phyloP scores from a whole-genome alignment of 352 stramenopile genomes.

The Sclerospora graminicola region DNA sequence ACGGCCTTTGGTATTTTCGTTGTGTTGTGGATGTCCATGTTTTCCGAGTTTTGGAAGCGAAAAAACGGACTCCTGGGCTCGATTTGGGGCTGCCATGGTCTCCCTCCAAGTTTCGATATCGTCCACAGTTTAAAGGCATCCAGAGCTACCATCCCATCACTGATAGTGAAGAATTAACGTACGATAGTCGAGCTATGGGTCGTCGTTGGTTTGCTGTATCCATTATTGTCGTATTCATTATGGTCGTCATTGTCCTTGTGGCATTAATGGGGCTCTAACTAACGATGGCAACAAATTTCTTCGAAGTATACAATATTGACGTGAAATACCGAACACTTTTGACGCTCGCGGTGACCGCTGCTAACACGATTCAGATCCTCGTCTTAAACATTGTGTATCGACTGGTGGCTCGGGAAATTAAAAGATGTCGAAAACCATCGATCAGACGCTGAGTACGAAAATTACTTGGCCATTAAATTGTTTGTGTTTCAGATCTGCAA shows the following conservation, averaged over 20 bases:
- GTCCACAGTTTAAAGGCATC: too few species aligned
- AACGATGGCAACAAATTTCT: constrained; percentile 40
- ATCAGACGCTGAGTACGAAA: constrained; percentile 83
- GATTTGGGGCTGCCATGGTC: too few species aligned
- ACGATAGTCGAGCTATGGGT: constrained; percentile 43
- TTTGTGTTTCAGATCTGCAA: constrained; percentile 98
- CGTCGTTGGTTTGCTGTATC: too few species aligned
- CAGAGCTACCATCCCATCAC: too few species aligned
- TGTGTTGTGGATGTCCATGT: too few species aligned
- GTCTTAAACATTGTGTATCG: too few species aligned
- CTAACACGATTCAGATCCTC: too few species aligned
- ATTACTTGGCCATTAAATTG: constrained; percentile 95
- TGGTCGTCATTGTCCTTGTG: constrained; percentile 71
- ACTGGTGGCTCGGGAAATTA: constrained; percentile 86
- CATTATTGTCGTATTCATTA: constrained; percentile 41
- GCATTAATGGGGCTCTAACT: constrained; percentile 55
- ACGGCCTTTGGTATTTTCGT: too few species aligned
- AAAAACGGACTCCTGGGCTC: too few species aligned
- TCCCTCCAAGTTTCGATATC: too few species aligned
- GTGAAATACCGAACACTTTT: constrained; percentile 34
- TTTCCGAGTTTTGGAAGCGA: too few species aligned
- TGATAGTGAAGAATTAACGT: constrained; percentile 61
- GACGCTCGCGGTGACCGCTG: constrained; percentile 39
- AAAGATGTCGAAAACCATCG: too few species aligned
- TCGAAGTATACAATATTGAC: constrained; percentile 16